Base-by-base conservation (phyloP, 768 basidiomycete species). In the Scleroderma citrinum region DNA sequence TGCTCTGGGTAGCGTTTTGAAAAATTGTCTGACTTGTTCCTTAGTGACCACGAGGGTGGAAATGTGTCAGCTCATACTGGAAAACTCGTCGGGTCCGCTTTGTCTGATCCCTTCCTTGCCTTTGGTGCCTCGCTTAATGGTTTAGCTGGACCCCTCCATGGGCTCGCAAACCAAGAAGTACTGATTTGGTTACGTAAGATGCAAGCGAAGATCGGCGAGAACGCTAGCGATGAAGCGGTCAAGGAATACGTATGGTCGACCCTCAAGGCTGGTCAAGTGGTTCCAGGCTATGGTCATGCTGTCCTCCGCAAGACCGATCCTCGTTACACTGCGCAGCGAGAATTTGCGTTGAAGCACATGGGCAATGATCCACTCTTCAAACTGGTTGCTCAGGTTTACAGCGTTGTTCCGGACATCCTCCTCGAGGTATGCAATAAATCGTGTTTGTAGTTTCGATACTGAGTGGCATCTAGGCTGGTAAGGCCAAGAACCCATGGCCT, bases 41-140 rank as follows among this genome's bases (percentile, higher is more conserved):
- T 10, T 46, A 86, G 87, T 65, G 95, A 98, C 65, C 95, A 98
- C 71, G 95, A 98, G 71, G 95, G 95, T 66, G 95, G 95, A 39
- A 98, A 98, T 59, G 95, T 98, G 53, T 97, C 95, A 45, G 92
- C 92, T 2, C 92, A 94, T 75, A 87, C 92, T 19, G 89, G 89
- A 50, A 91, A 94, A 69, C 77, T 93, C 19, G 92, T 94, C 55
- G 92, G 91, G 48, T 93, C 92, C 47, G 94, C 95, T 46, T 85
- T 98, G 50, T 94, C 94, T 0, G 95, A 98, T 66, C 95, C 95
- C 47, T 97, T 96, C 91, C 82, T 97, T 21, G 80, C 94, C 5
- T 97, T 91, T 66, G 82, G 79, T 50, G 95, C 95, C 42, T 87
- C 93, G 29, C 75, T 98, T 52, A 95, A 95, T 59, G 95, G 95